These are phyloP conservation scores for Phytophthora rubi DNA, from an alignment of 352 stramenopile species.

Conservation along the genomic window DNA sequence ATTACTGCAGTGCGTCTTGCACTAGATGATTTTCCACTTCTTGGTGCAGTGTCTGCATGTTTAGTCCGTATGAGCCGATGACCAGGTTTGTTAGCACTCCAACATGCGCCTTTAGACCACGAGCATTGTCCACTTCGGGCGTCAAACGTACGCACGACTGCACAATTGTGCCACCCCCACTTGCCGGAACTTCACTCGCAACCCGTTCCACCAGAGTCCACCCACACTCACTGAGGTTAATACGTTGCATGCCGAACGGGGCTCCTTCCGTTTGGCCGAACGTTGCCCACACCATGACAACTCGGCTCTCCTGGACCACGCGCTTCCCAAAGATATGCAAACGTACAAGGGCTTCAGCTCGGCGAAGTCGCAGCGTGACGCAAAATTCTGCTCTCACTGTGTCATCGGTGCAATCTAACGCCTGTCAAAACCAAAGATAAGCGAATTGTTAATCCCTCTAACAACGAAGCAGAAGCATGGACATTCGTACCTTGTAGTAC, in stretches of 20 bases:
- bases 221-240: conserved; percentile 35
- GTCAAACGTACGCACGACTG: conserved; percentile 23
- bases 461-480: neutral
- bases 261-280: conserved; percentile 29
- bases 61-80: conserved; percentile 25
- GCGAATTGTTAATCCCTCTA: no score
- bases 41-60: conserved; percentile 28
- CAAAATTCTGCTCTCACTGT: conserved; percentile 28
- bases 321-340: conserved; percentile 39
- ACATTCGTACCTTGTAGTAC: conserved; percentile 23
- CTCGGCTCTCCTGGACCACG: conserved; percentile 28
- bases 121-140: conserved; percentile 7
- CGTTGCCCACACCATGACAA: conserved; percentile 36
- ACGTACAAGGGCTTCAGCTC: conserved; percentile 26
- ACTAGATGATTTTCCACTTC: conserved; percentile 22
- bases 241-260: conserved; percentile 17
- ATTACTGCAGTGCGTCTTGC: neutral
- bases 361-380: conserved; percentile 23
- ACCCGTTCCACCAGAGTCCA: conserved; percentile 35
- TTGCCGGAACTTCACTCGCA: neutral
- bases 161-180: conserved; percentile 6
- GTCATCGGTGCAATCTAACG: conserved; percentile 32
- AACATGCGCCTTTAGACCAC: neutral
- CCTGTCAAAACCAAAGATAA: conserved; percentile 5
- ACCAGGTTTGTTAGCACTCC: conserved; percentile 25